phyloP scores from a whole-genome alignment of 2,329 filamentous ascomycete species.

The Xylaria sp. region DNA sequence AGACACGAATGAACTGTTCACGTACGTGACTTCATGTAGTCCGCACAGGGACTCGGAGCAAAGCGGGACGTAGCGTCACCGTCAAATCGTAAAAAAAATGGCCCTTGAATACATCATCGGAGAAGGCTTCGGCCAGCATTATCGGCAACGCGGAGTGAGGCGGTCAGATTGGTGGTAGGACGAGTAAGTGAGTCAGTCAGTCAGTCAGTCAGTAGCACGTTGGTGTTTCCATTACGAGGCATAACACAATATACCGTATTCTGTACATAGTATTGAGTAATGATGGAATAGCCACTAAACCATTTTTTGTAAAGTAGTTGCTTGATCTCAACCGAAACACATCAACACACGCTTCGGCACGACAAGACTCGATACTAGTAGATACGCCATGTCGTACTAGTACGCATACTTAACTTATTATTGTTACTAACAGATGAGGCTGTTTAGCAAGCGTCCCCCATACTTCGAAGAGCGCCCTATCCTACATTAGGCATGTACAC shows the following conservation, averaged over 20 bases:
- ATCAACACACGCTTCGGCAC: background rate
- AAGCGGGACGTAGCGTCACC: slow-evolving; percentile 3
- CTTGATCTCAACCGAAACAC: slow-evolving; percentile 8
- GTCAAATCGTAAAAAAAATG: background rate
- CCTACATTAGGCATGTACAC: slow-evolving; percentile 13
- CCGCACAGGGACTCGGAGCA: background rate
- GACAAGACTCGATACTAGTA: too few species aligned
- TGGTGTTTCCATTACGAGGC: background rate
- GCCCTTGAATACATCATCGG: background rate
- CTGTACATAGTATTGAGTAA: background rate
- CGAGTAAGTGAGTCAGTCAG: too few species aligned
- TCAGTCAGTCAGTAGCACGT: slow-evolving; percentile 20
- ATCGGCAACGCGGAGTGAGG: slow-evolving; percentile 22
- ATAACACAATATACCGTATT: background rate
- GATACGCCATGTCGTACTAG: background rate
- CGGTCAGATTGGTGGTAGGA: slow-evolving; percentile 23
- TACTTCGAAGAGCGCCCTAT: background rate
- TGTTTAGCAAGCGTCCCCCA: slow-evolving; percentile 5
- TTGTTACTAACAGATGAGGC: slow-evolving; percentile 16
- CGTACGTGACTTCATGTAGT: slow-evolving; percentile 3
- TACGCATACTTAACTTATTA: background rate
- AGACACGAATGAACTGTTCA: slow-evolving; percentile 14
- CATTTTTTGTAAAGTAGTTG: slow-evolving; percentile 1
- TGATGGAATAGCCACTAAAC: slow-evolving; percentile 7
- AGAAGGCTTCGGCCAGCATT: slow-evolving; percentile 4